Base-by-base conservation (phyloP, 306 rosid species). In the Mimosa pudica region DNA sequence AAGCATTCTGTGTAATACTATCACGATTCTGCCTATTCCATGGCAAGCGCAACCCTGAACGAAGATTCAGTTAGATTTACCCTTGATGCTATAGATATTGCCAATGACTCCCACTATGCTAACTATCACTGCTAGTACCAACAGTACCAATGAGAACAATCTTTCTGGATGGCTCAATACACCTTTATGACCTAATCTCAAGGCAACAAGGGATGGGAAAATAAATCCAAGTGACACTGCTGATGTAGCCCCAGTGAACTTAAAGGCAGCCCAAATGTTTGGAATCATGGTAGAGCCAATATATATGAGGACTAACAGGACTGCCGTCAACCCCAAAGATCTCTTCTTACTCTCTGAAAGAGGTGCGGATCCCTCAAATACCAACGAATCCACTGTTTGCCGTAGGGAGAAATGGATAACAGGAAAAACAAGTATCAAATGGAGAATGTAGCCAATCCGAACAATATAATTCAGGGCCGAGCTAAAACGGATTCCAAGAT, bases 181-280 rank as follows among this genome's bases (percentile, higher is more conserved):
- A 7, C 86, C 85, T 49, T 76, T 77, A 83, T 71, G 89, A 13
- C 92, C 47, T 81, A 93, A 73, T 81, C 88, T 93, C 45, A 95
- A 83, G 6, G 98, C 90, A 80, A 95, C 35, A 58, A 93, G 86
- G 51, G 98, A 72, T 11, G 98, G 98, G 58, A 95, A 93, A 75
- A 93, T 93, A 74, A 95, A 95, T 24, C 99, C 99, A 79, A 95
- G 77, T 7, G 98, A 90, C 73, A 95, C 93, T 11, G 98, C 98
- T 2, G 98, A 85, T 3, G 99, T 95, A 77, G 98, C 97, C 62
- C 99, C 99, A 3, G 98, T 95, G 85, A 95, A 91, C 74, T 95
- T 95, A 72, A 95, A 95, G 77, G 99, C 98, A 8, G 92, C 87
- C 98, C 99, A 95, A 75, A 95, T 93, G 88, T 81, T 95, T 41